A percentile compares a stretch with the other conserved stretches of the same genome.
Conservation (phyloP, 306 rosid genomes). For the Pyrus communis region DNA sequence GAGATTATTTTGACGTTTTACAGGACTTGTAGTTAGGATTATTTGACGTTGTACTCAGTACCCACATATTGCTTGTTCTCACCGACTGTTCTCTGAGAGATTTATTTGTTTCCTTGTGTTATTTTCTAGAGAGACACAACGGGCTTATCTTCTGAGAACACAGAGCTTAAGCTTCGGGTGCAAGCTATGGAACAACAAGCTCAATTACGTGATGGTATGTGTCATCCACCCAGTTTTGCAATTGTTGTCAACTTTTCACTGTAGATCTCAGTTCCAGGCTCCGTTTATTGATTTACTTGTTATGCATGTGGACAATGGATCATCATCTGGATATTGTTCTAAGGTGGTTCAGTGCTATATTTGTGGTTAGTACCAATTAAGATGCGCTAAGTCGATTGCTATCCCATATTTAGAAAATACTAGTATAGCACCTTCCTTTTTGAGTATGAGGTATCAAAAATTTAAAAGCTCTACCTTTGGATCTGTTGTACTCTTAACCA, state of each 20-base stretch:
- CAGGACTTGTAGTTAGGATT: not conserved
- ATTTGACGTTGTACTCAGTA: too few species aligned
- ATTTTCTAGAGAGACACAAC: conserved; percentile 77
- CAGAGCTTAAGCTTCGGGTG: conserved; percentile 83
- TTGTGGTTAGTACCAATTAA: not conserved
- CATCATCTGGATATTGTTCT: not conserved
- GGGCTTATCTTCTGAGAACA: conserved; percentile 69
- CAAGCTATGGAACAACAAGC: conserved; percentile 99
- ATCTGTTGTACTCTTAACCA: not conserved
- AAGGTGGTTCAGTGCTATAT: not conserved
- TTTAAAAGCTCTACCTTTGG: not conserved
- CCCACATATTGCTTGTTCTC: not conserved
- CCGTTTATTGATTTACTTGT: not conserved
- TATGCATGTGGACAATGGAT: not conserved
- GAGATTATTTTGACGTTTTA: not conserved
- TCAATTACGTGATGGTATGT: conserved; percentile 84
- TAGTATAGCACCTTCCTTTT: not conserved
- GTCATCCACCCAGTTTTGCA: not conserved
- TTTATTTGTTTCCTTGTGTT: conserved; percentile 16
- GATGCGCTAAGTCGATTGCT: not conserved
- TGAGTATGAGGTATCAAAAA: not conserved
- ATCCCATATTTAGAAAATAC: not conserved
- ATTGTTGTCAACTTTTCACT: not conserved
- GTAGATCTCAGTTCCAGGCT: not conserved
- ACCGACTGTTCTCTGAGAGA: not conserved